Evolutionary conservation across 768 basidiomycete genomes (phyloP).

Genomic region (Rhodotorula babjevae): DNA sequence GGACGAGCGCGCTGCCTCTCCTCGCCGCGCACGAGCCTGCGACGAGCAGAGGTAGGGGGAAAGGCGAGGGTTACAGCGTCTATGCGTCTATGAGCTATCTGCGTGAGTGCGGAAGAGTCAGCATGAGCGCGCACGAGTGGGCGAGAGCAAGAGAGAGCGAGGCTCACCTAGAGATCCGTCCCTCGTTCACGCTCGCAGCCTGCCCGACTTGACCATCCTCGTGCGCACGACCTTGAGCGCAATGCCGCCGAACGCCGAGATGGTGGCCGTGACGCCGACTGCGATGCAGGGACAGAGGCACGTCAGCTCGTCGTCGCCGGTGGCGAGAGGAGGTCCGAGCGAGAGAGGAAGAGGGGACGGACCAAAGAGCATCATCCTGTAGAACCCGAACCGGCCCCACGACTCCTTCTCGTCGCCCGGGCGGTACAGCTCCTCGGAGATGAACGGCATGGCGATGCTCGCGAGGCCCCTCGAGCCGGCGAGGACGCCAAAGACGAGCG

Average conservation of each 20-base stretch:
- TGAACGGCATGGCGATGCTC: slow-evolving; percentile 14
- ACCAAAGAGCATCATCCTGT: slow-evolving; percentile 18
- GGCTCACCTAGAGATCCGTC: too few species aligned
- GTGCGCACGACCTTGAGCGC: not conserved
- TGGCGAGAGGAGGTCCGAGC: too few species aligned
- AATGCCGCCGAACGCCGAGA: not conserved
- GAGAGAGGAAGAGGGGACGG: too few species aligned
- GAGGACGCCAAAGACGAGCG: slow-evolving; percentile 19
- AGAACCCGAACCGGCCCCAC: slow-evolving; percentile 25
- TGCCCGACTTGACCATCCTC: not conserved
- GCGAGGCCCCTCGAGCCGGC: slow-evolving; percentile 20
- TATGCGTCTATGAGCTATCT: too few species aligned
- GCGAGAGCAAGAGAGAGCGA: too few species aligned
- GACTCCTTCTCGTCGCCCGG: not conserved
- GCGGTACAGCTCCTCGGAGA: slow-evolving; percentile 20
- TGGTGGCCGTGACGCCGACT: not conserved
- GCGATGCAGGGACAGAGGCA: not conserved
- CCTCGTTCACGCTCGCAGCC: not conserved
- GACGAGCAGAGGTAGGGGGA: too few species aligned
- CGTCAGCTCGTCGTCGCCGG: too few species aligned
- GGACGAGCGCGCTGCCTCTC: too few species aligned
- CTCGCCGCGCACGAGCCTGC: too few species aligned
- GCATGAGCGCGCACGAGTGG: too few species aligned
- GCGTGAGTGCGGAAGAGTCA: too few species aligned
- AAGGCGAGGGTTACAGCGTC: too few species aligned